Evolutionary conservation across 2,329 filamentous ascomycete genomes (phyloP).

Genomic region (Sphaerostilbella broomeana): DNA sequence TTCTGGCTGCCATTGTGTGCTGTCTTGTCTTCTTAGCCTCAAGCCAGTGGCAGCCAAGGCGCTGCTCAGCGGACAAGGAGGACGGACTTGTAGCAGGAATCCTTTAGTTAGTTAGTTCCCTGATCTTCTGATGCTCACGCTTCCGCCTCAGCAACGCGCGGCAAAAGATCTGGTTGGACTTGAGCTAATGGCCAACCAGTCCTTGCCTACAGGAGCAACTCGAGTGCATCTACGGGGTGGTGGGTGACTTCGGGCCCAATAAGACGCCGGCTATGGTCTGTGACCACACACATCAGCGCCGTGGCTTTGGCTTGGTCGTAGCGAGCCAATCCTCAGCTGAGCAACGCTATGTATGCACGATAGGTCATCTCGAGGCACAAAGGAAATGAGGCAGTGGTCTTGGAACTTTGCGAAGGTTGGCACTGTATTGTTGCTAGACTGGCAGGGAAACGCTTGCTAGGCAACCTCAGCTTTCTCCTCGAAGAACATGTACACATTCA

Average conservation of each 20-base stretch:
- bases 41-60: no score
- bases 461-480: no score
- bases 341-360: constrained; percentile 7
- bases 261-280: constrained; percentile 3
- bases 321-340: constrained; percentile 10
- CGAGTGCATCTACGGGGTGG: neutral
- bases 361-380: neutral
- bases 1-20: neutral
- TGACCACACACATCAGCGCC: neutral
- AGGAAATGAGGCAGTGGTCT: constrained; percentile 5
- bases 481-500: no score
- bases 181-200: neutral
- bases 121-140: neutral
- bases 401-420: neutral
- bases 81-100: no score
- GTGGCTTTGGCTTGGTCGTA: constrained; percentile 9
- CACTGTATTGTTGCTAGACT: neutral
- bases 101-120: neutral
- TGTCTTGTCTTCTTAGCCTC: neutral
- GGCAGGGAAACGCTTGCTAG: neutral
- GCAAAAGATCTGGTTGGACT: neutral
- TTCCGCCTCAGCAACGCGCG: constrained; percentile 1
- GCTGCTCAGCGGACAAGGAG: no score
- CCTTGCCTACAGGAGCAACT: neutral
- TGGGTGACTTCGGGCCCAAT: constrained; percentile 9